Percentiles rank a stretch among this genome's conserved stretches.
These are phyloP conservation scores for Chaetomium sp. DNA, from an alignment of 2,329 filamentous ascomycete species.

Conservation along the genomic window DNA sequence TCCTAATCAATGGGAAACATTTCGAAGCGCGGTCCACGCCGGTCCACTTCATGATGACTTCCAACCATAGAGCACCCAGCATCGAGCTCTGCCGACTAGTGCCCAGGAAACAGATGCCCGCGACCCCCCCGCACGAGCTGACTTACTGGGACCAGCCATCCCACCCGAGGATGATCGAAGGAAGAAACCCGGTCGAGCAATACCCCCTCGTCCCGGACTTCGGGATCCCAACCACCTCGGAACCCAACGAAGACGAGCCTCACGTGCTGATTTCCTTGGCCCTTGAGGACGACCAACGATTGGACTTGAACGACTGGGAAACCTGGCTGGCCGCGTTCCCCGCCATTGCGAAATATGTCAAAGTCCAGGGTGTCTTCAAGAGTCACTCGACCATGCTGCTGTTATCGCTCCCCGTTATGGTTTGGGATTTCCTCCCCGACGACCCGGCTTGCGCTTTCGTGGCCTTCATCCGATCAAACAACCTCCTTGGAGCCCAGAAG, in stretches of 20 bases:
- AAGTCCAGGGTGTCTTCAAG: slow-evolving; percentile 63
- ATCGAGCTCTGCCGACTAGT: slow-evolving; percentile 55
- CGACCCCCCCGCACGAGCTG: slow-evolving; percentile 40
- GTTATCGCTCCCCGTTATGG: slow-evolving; percentile 59
- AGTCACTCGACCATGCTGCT: slow-evolving; percentile 62
- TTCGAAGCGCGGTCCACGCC: slow-evolving; percentile 62
- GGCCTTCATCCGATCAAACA: slow-evolving; percentile 61
- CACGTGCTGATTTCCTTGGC: slow-evolving; percentile 64
- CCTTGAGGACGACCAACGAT: slow-evolving; percentile 57
- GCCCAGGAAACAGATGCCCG: slow-evolving; percentile 40
- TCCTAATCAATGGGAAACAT: slow-evolving; percentile 59
- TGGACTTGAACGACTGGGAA: slow-evolving; percentile 62
- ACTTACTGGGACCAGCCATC: slow-evolving; percentile 21
- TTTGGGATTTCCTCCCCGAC: slow-evolving; percentile 63
- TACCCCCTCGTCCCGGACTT: slow-evolving; percentile 23
- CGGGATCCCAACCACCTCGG: slow-evolving; percentile 36
- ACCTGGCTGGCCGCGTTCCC: slow-evolving; percentile 59
- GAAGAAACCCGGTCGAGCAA: slow-evolving; percentile 20
- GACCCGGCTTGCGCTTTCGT: slow-evolving; percentile 60
- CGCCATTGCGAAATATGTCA: slow-evolving; percentile 60
- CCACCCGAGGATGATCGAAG: slow-evolving; percentile 22
- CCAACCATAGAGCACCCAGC: slow-evolving; percentile 60
- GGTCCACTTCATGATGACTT: slow-evolving; percentile 65
- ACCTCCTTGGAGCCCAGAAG: slow-evolving; percentile 43
- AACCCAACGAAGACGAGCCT: slow-evolving; percentile 58